These are phyloP conservation scores for Chimonanthus praecox DNA, from an alignment of 164 flowering plant species.

Conservation along the genomic window DNA sequence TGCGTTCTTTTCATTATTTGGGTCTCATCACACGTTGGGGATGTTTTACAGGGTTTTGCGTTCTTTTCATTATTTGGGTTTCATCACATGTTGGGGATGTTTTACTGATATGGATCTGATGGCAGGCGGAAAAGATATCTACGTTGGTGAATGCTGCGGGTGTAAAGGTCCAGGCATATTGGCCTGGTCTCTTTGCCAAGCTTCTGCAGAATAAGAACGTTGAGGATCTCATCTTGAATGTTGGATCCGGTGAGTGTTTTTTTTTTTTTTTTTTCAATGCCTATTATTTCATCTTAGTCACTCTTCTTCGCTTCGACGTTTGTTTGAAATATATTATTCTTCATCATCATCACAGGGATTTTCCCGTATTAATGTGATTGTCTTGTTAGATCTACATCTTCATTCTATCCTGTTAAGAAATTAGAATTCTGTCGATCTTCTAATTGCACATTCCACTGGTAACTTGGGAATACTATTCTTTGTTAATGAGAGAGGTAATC, in stretches of 20 bases:
- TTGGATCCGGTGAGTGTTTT: slow-evolving; percentile 13
- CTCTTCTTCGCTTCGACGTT: too few relatives aligned
- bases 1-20: too few relatives aligned
- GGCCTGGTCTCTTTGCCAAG: slow-evolving; percentile 19
- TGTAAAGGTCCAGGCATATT: slow-evolving; percentile 14
- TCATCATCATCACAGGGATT: too few relatives aligned
- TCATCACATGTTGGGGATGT: neutral
- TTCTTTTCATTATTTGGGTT: neutral
- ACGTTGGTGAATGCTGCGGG: slow-evolving; percentile 10
- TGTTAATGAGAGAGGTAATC: too few relatives aligned
- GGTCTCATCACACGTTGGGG: neutral
- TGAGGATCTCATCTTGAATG: slow-evolving; percentile 14
- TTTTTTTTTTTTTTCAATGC: neutral
- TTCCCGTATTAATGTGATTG: too few relatives aligned
- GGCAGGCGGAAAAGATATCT: slow-evolving; percentile 17
- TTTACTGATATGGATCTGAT: neutral
- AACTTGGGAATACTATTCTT: too few relatives aligned
- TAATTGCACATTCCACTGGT: too few relatives aligned
- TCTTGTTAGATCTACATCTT: too few relatives aligned
- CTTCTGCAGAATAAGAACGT: slow-evolving; percentile 12
- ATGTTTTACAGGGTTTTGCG: neutral
- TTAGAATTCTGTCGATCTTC: too few relatives aligned
- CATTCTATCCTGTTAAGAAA: neutral
- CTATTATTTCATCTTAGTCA: neutral
- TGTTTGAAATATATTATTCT: too few relatives aligned